Evolutionary conservation across 176 grass and related monocot species (phyloP), one percentile per base, ranked within the genome.

Genomic region (Otatea glauca): DNA sequence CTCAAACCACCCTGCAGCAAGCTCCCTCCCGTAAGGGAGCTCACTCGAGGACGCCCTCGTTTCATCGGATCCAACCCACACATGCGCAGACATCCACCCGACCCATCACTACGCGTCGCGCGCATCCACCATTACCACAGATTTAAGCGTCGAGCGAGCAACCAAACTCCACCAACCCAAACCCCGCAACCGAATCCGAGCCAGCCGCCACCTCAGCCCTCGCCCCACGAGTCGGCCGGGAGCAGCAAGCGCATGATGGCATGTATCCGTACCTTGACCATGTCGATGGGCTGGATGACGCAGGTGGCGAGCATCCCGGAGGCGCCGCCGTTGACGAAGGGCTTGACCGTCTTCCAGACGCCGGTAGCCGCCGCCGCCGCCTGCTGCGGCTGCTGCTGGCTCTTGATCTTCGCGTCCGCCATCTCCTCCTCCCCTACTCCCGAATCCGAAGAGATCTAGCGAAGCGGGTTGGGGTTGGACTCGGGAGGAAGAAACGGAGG

Each of bases 281-380:
- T 99, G 70, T 99, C 96, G 84, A 99, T 90, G 51, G 95, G 95
- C 77, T 98, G 95, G 85, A 98, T 98, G 61, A 98, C 89, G 92
- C 95, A 98, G 81, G 92, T 98, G 16, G 95, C 92, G 72, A 98
- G 92, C 92, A 95, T 93, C n/a, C 95, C 95, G 62, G 95, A 95
- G 82, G 77, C 85, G 34, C 95, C 95, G 42, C 92, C 95, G 91
- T 98, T 95, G 72, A 80, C 91, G 85, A 98, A 98, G 44, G 95
- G 95, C 89, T 95, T 98, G 76, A 98, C 41, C 17, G 95, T 98
- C 54, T 63, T 79, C 95, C 95, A 98, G 47, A 96, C 89, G 38
- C 94, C 89, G 77, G 72, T 72, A 37, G 92, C 50, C 47, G 85
- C 78, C 74, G 53, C 59, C 23, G 59, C 83, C 78, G 77, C 72